These are phyloP conservation scores for Lactarius tabidus DNA, from an alignment of 768 basidiomycete species.

Conservation along the genomic window DNA sequence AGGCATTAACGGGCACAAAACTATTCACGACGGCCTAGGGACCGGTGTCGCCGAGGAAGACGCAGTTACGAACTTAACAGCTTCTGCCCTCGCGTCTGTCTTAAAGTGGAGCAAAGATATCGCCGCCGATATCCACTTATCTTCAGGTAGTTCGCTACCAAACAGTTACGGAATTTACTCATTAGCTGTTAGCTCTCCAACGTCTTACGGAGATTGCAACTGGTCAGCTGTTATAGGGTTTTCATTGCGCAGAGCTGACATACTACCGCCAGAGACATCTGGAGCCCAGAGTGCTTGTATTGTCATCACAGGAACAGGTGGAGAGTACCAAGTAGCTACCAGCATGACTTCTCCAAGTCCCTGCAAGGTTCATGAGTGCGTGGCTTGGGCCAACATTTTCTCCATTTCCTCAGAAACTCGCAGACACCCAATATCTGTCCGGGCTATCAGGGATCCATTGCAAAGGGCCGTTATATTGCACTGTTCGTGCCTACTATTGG, in stretches of 20 bases:
- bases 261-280: conserved; percentile 46
- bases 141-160: conserved; percentile 43
- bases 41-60: conserved; percentile 45
- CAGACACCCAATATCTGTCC: conserved; percentile 59
- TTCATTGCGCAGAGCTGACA: neutral
- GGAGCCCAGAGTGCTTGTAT: conserved; percentile 66
- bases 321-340: conserved; percentile 67
- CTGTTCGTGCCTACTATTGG: conserved; percentile 39
- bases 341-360: conserved; percentile 55
- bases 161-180: conserved; percentile 26
- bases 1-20: conserved; percentile 33
- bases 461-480: conserved; percentile 65
- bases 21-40: conserved; percentile 33
- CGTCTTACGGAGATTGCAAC: conserved; percentile 68
- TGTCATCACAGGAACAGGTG: conserved; percentile 63
- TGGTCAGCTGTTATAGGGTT: conserved; percentile 35
- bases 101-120: conserved; percentile 74
- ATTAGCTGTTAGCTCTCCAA: conserved; percentile 44
- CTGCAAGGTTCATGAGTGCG: conserved; percentile 69
- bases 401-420: neutral
- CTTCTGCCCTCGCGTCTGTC: conserved; percentile 62
- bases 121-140: conserved; percentile 66
- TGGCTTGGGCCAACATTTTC: conserved; percentile 11
- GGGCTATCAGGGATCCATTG: conserved; percentile 55
- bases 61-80: conserved; percentile 50